Base-by-base conservation (phyloP, 495 filamentous ascomycete genomes). In the Daldinia loculata region DNA sequence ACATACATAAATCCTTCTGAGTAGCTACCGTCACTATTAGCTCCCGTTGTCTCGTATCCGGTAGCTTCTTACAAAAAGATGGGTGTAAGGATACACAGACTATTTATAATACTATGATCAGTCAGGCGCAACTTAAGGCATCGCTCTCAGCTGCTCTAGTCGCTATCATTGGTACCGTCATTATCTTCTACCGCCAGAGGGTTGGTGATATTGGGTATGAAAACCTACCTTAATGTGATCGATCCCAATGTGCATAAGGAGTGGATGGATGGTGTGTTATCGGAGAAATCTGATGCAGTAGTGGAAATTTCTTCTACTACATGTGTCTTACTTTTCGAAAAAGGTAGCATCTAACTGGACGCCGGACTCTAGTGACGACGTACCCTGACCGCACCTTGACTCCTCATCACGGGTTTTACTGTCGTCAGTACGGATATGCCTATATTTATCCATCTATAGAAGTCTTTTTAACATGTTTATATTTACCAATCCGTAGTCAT, bases 311-410 rank as follows among this genome's bases (percentile, higher is more conserved):
- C 65, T 62, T 68, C 51, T 65, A 41, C 56, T 56, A 56, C 41
- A 51, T 66, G 38, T 61, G 60, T 69, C 65, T 69, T 11, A 73
- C 70, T 27, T 34, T 38, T 17, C 6, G 41, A 57, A 58, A 27
- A 51, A 58, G 29, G 22, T 48, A 7, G 34, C 50, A 6, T 65
- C 66, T 69, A 34, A 73, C 66, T 73, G 66, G 70, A 66, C 26
- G 59, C 29, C 52, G 19, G 56, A 17, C 22, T 57, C 41, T 19
- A 50, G 34, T 66, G 48, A 61, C 48, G 66, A 66, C 51, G 61
- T 66, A 66, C 70, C 70, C 36, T 73, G 70, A 73, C 70, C 70
- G 70, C 70, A 73, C 43, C 62, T 69, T 69, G 61, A 43, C 15
- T 51, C 29, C 45, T 63, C 15, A 56, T 24, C 56, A 24, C 29